These are phyloP conservation scores for Fusarium napiforme DNA, from an alignment of 2,329 filamentous ascomycete species.

Conservation along the genomic window DNA sequence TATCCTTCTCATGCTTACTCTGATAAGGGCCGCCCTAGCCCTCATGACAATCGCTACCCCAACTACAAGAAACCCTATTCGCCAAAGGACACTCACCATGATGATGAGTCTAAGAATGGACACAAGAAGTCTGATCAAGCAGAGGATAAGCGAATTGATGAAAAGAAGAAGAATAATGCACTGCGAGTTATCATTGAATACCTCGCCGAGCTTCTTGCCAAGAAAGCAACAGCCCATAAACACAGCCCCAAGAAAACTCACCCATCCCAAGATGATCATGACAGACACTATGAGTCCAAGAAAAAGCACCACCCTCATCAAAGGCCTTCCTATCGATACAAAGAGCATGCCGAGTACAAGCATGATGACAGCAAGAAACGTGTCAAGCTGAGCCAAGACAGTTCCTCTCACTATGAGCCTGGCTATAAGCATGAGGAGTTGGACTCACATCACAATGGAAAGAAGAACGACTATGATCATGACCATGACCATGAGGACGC, in stretches of 20 bases:
- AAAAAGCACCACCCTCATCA: not conserved
- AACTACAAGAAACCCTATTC: not conserved
- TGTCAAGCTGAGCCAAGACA: not conserved
- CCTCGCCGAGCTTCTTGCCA: not conserved
- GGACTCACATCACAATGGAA: not conserved
- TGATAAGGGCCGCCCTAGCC: not conserved
- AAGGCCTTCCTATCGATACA: not conserved
- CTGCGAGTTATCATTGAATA: not conserved
- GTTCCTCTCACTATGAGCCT: not conserved
- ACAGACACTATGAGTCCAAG: not conserved
- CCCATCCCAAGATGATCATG: not conserved
- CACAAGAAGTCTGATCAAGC: not conserved
- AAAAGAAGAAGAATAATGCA: not conserved
- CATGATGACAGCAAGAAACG: not conserved
- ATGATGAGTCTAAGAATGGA: not conserved
- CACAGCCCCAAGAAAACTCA: not conserved
- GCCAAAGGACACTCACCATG: not conserved
- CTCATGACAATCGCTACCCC: not conserved
- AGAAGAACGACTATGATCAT: not conserved
- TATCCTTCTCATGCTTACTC: not conserved
- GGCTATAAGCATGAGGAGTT: not conserved
- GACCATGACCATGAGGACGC: not conserved
- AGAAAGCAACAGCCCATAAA: not conserved
- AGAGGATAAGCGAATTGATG: not conserved
- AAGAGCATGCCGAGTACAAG: not conserved